Evolutionary conservation across 106 monocot genomes (phyloP).

Genomic region (Hemerocallis citrina): DNA sequence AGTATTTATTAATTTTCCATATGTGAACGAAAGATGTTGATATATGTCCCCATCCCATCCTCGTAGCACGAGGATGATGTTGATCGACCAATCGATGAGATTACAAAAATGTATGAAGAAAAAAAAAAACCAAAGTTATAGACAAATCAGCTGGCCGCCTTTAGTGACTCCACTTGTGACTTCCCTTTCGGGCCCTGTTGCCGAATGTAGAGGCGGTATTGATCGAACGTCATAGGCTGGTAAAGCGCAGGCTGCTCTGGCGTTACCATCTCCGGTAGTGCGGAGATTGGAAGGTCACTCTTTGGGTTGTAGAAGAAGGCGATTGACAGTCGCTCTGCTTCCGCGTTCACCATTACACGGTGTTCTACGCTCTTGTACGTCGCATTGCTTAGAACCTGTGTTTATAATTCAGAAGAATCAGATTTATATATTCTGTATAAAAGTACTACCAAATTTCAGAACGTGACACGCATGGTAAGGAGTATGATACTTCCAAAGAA

Average conservation of each 20-base stretch:
- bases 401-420: too few species aligned
- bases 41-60: too few species aligned
- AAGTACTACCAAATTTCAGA: too few species aligned
- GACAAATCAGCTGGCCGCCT: not conserved
- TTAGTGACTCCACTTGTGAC: slow-evolving; percentile 5
- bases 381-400: slow-evolving; percentile 17
- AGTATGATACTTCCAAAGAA: too few species aligned
- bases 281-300: not conserved
- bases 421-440: too few species aligned
- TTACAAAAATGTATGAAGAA: too few species aligned
- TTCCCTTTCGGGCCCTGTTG: slow-evolving; percentile 5
- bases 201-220: slow-evolving; percentile 11
- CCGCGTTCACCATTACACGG: slow-evolving; percentile 8
- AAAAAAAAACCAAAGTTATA: not conserved
- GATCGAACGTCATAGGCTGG: slow-evolving; percentile 5
- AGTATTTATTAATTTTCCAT: too few species aligned
- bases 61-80: too few species aligned
- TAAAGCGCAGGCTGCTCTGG: not conserved
- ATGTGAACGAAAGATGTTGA: too few species aligned
- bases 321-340: slow-evolving; percentile 5
- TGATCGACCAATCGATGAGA: too few species aligned
- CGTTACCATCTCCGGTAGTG: slow-evolving; percentile 2
- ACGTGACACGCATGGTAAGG: too few species aligned
- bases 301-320: slow-evolving; percentile 22
- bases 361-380: slow-evolving; percentile 20